Evolutionary conservation across 495 filamentous ascomycete species (phyloP).

Genomic region (Talaromyces proteolyticus): DNA sequence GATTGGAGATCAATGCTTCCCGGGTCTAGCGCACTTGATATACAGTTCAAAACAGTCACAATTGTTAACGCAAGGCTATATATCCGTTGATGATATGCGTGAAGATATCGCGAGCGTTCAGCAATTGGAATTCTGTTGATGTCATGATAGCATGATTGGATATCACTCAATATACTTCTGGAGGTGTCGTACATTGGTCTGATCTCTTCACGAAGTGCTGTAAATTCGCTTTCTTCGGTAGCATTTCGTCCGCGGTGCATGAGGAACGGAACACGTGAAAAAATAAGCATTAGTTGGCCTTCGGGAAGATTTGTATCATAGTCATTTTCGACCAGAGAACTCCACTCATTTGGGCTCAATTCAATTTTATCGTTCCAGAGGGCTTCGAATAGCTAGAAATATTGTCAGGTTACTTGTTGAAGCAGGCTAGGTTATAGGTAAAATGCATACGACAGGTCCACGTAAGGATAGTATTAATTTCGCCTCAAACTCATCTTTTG

Average conservation of each 20-base stretch:
- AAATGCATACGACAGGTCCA: slow-evolving; percentile 29
- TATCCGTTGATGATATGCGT: slow-evolving; percentile 25
- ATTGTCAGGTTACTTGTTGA: slow-evolving; percentile 1
- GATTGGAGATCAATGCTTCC: neutral
- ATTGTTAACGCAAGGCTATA: slow-evolving; percentile 27
- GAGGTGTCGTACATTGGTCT: slow-evolving; percentile 19
- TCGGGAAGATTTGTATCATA: slow-evolving; percentile 19
- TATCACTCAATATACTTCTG: slow-evolving; percentile 12
- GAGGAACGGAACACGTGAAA: slow-evolving; percentile 23
- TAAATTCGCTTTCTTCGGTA: slow-evolving; percentile 3
- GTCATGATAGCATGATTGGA: slow-evolving; percentile 8
- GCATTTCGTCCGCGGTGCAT: slow-evolving; percentile 16
- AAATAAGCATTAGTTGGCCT: slow-evolving; percentile 20
- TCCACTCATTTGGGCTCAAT: slow-evolving; percentile 29
- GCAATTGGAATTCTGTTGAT: neutral
- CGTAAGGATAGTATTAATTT: slow-evolving; percentile 30
- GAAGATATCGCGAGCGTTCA: slow-evolving; percentile 1
- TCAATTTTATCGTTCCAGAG: slow-evolving; percentile 31
- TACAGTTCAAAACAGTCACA: slow-evolving; percentile 27
- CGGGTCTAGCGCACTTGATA: slow-evolving; percentile 17
- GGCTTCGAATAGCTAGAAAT: slow-evolving; percentile 31
- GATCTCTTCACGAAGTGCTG: slow-evolving; percentile 14
- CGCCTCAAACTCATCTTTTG: slow-evolving; percentile 30
- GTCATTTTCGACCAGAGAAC: slow-evolving; percentile 22
- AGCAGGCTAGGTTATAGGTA: neutral